phyloP scores from a whole-genome alignment of 179 eudicot genomes.

The Amaranthus tricolor region DNA sequence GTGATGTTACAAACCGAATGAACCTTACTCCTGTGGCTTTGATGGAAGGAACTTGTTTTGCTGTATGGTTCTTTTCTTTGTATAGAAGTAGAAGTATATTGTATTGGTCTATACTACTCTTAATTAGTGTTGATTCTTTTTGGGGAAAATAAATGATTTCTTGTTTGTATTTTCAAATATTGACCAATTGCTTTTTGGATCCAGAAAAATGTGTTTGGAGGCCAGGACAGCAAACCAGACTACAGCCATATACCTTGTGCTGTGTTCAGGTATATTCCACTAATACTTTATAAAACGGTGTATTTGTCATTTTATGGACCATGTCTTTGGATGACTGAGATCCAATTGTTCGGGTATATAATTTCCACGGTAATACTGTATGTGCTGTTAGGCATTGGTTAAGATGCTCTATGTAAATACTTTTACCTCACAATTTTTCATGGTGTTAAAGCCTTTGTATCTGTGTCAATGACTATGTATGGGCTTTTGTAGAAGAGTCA shows the following conservation, averaged over 20 bases:
- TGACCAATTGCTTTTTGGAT: conserved; percentile 14
- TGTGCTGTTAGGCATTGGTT: too few species aligned
- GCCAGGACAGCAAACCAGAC: conserved; percentile 68
- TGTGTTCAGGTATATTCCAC: conserved; percentile 63
- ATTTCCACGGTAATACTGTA: too few species aligned
- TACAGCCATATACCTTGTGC: conserved; percentile 70
- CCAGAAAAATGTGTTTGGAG: conserved; percentile 90
- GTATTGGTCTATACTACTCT: background rate
- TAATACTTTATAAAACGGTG: background rate
- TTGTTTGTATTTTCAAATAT: background rate
- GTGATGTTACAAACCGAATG: conserved; percentile 92
- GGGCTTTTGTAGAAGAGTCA: too few species aligned
- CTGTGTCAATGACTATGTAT: too few species aligned
- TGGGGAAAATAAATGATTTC: background rate
- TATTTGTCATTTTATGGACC: background rate
- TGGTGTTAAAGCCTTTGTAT: too few species aligned
- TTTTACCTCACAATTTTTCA: too few species aligned
- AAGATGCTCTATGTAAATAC: too few species aligned
- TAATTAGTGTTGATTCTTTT: background rate
- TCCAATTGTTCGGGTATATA: too few species aligned
- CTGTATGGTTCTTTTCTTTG: conserved; percentile 45
- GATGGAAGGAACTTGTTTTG: conserved; percentile 93
- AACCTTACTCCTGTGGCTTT: conserved; percentile 99
- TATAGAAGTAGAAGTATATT: too few species aligned
- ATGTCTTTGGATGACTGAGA: too few species aligned